These are phyloP conservation scores for Chrysanthemum seticuspe DNA, from an alignment of 129 eudicot species.

Conservation along the genomic window DNA sequence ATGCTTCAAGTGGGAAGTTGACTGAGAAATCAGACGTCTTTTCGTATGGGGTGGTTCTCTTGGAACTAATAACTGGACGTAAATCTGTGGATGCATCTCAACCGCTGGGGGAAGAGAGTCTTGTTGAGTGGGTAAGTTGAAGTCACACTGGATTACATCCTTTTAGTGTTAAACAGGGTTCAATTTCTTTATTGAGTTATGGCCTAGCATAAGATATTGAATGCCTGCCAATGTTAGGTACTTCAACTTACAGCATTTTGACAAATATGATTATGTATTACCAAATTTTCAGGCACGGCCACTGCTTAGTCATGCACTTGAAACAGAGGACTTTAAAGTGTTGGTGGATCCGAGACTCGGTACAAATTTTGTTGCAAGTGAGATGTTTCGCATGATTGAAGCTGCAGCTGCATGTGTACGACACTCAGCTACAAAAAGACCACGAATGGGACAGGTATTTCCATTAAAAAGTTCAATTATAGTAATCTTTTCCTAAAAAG, in stretches of 20 bases:
- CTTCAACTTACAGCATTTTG: background rate
- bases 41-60: constrained; percentile 86
- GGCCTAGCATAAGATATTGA: constrained; percentile 7
- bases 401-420: constrained; percentile 96
- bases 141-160: background rate
- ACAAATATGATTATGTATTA: background rate
- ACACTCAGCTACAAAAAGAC: constrained; percentile 75
- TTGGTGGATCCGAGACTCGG: constrained; percentile 85
- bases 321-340: constrained; percentile 46
- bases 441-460: constrained; percentile 85
- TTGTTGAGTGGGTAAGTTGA: constrained; percentile 80
- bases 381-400: constrained; percentile 77
- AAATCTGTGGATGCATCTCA: constrained; percentile 89
- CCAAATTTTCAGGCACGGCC: constrained; percentile 77
- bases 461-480: background rate
- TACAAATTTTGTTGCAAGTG: constrained; percentile 46
- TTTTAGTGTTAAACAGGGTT: background rate
- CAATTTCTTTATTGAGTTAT: background rate
- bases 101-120: constrained; percentile 78
- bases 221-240: background rate
- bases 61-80: constrained; percentile 90
- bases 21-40: constrained; percentile 88
- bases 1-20: constrained; percentile 88
- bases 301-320: constrained; percentile 69
- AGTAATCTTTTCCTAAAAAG: background rate